Evolutionary conservation across 495 filamentous ascomycete genomes (phyloP).

Genomic region (Penicillium parvum): DNA sequence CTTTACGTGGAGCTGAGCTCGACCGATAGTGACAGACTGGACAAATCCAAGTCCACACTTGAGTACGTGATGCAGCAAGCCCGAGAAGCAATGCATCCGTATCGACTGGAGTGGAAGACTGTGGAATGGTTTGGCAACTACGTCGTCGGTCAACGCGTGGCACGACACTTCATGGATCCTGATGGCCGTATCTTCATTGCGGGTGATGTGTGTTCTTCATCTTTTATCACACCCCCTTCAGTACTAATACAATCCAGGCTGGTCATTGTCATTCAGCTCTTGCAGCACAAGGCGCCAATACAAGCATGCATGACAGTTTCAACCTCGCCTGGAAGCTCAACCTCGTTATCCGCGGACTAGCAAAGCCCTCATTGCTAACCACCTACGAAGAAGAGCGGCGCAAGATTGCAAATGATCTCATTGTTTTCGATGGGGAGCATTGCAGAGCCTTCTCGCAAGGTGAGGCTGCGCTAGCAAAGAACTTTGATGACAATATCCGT

Average conservation of each 20-base stretch:
- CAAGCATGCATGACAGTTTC: slow-evolving; percentile 73
- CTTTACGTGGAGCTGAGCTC: slow-evolving; percentile 73
- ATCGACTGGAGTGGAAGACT: slow-evolving; percentile 62
- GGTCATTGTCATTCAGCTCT: slow-evolving; percentile 80
- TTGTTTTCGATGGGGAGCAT: slow-evolving; percentile 63
- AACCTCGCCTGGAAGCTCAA: slow-evolving; percentile 86
- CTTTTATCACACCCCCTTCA: neutral
- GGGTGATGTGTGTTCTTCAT: slow-evolving; percentile 60
- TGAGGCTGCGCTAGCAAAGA: slow-evolving; percentile 54
- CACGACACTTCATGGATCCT: slow-evolving; percentile 62
- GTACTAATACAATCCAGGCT: slow-evolving; percentile 22
- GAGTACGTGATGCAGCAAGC: slow-evolving; percentile 65
- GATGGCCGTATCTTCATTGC: slow-evolving; percentile 67
- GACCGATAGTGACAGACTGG: slow-evolving; percentile 56
- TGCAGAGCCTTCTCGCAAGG: slow-evolving; percentile 55
- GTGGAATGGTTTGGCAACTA: slow-evolving; percentile 58
- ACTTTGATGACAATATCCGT: slow-evolving; percentile 61
- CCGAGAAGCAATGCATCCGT: slow-evolving; percentile 63
- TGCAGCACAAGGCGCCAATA: slow-evolving; percentile 86
- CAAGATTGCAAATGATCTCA: slow-evolving; percentile 66
- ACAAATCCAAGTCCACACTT: slow-evolving; percentile 57
- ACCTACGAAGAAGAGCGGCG: slow-evolving; percentile 74
- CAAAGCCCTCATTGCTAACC: slow-evolving; percentile 52
- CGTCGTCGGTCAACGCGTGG: slow-evolving; percentile 71
- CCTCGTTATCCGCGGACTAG: slow-evolving; percentile 58